Percentiles rank a stretch among this genome's conserved stretches.
Conservation (phyloP, 2,329 filamentous ascomycete species). For the Clarireedia monteithiana region DNA sequence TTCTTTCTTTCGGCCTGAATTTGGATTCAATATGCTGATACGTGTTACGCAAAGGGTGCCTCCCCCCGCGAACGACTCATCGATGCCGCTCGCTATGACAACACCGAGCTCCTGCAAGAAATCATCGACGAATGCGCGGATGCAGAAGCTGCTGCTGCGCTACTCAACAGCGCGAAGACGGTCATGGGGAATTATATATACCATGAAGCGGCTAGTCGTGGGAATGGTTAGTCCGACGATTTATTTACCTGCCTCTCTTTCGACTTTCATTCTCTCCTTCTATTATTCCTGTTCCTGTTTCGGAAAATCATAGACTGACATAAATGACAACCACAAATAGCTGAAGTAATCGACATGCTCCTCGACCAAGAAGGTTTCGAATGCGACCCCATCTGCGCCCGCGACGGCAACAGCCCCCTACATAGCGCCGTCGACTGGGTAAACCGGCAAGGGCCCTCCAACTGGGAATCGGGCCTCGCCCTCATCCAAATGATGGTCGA, state of each 20-base stretch:
- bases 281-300: not conserved
- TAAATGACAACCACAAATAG: constrained; percentile 32
- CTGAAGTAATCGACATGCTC: constrained; percentile 74
- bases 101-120: constrained; percentile 74
- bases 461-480: constrained; percentile 51
- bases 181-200: not conserved
- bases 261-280: not conserved
- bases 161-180: constrained; percentile 81
- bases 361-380: constrained; percentile 80
- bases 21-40: not conserved
- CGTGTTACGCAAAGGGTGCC: constrained; percentile 57
- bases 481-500: constrained; percentile 77
- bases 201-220: not conserved
- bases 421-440: constrained; percentile 73
- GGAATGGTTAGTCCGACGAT: not conserved
- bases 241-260: constrained; percentile 25
- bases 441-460: constrained; percentile 52
- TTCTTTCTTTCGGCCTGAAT: no score
- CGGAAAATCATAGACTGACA: not conserved
- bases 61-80: constrained; percentile 78
- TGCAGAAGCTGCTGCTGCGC: constrained; percentile 67
- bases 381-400: constrained; percentile 67
- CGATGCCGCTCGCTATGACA: constrained; percentile 90
- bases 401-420: constrained; percentile 70
- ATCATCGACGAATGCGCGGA: constrained; percentile 52